phyloP scores from a whole-genome alignment of 2,329 filamentous ascomycete genomes.

The Hyphodiscus sp. region DNA sequence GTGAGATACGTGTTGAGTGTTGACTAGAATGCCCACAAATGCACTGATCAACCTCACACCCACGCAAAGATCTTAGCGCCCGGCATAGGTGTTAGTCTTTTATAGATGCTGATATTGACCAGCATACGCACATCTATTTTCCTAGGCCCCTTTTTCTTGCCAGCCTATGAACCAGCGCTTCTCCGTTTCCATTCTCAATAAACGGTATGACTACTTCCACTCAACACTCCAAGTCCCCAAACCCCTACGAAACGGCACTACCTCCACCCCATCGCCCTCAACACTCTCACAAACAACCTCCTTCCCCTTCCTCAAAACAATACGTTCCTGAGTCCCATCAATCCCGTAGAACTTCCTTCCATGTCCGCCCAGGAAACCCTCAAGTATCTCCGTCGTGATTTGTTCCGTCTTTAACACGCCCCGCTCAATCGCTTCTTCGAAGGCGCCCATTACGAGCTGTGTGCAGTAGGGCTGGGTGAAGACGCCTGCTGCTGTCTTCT shows the following conservation, averaged over 20 bases:
- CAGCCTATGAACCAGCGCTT: no score
- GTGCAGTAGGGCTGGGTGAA: slow-evolving; percentile 58
- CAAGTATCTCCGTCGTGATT: slow-evolving; percentile 2
- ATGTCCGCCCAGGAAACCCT: slow-evolving; percentile 3
- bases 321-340: not conserved
- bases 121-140: no score
- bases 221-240: slow-evolving; percentile 5
- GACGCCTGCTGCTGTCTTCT: slow-evolving; percentile 55
- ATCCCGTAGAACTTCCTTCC: slow-evolving; percentile 5
- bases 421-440: not conserved
- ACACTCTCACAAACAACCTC: not conserved
- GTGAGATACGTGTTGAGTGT: no score
- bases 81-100: no score
- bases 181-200: no score
- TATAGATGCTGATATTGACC: no score
- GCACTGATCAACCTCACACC: no score
- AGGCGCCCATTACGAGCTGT: slow-evolving; percentile 2
- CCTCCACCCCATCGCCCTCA: not conserved
- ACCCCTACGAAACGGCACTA: slow-evolving; percentile 3
- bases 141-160: no score
- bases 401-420: slow-evolving; percentile 1
- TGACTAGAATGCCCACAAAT: no score
- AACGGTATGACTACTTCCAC: not conserved
- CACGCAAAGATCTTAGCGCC: no score
- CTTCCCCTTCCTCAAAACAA: slow-evolving; percentile 3